Evolutionary conservation across 139 green algal species (phyloP).

Genomic region (Nannochloris sp.): DNA sequence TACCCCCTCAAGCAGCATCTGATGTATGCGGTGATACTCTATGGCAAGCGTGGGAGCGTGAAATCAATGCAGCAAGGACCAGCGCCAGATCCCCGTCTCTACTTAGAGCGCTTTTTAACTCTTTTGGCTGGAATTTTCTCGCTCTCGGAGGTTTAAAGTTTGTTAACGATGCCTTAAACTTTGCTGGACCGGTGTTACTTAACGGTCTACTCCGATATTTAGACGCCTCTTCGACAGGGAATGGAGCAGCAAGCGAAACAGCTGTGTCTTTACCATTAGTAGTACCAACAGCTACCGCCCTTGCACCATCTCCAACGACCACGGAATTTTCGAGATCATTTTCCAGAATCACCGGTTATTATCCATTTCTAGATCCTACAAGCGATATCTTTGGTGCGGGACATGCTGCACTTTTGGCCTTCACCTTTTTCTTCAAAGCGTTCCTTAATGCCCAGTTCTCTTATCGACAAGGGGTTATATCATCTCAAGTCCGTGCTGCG

Average conservation of each 20-base stretch:
- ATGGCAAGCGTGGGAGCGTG: conserved; percentile 35
- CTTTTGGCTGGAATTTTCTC: conserved; percentile 39
- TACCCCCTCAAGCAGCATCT: conserved; percentile 31
- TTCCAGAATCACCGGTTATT: no score
- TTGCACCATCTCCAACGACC: no score
- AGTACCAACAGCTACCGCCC: not conserved
- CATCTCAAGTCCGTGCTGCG: conserved; percentile 44
- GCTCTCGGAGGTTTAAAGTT: conserved; percentile 52
- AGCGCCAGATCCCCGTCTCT: conserved; percentile 27
- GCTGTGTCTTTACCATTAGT: not conserved
- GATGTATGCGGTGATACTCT: conserved; percentile 27
- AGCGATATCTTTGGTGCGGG: not conserved
- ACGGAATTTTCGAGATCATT: no score
- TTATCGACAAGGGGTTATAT: conserved; percentile 44
- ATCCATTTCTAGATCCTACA: not conserved
- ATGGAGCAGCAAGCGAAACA: not conserved
- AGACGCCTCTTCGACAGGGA: not conserved
- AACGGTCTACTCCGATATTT: conserved; percentile 62
- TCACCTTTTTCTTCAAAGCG: conserved; percentile 16
- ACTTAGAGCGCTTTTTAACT: conserved; percentile 29
- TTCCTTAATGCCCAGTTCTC: conserved; percentile 63
- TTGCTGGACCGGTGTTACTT: conserved; percentile 68
- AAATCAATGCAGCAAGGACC: not conserved
- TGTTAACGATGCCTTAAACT: conserved; percentile 53
- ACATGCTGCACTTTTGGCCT: conserved; percentile 9